phyloP scores from a whole-genome alignment of 2,329 filamentous ascomycete species.

The Aspergillus uvarum region DNA sequence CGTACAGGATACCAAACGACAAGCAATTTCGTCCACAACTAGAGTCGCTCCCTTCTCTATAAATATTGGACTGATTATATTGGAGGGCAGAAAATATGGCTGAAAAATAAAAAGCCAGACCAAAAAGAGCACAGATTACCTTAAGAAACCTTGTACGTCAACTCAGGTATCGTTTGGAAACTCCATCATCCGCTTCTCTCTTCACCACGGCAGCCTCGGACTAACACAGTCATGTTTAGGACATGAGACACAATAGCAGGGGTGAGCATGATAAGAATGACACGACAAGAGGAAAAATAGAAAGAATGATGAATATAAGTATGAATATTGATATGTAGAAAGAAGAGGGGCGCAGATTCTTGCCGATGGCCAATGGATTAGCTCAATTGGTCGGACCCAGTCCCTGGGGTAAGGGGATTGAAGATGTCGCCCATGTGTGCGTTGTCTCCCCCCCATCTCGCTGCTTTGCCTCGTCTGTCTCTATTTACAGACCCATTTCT shows the following conservation, averaged over 20 bases:
- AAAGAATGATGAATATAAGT: background rate
- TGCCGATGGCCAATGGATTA: slow-evolving; percentile 1
- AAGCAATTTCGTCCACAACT: too few species aligned
- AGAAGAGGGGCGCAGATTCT: background rate
- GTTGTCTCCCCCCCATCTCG: slow-evolving; percentile 1
- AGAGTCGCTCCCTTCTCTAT: too few species aligned
- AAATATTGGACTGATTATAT: too few species aligned
- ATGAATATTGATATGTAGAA: background rate
- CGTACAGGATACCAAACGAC: too few species aligned
- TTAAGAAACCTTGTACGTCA: background rate
- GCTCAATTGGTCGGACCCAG: slow-evolving; percentile 2
- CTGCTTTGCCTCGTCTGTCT: background rate
- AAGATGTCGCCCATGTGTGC: background rate
- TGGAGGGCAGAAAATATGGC: too few species aligned
- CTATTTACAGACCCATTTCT: slow-evolving; percentile 60
- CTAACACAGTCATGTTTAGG: background rate
- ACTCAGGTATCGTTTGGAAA: background rate
- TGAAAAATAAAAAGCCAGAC: too few species aligned
- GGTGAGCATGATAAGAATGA: background rate
- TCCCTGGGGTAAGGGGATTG: background rate
- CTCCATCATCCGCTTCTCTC: background rate
- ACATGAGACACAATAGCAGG: background rate
- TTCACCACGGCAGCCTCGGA: background rate
- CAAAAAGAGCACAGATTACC: too few species aligned
- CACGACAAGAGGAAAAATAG: background rate